These are phyloP conservation scores for Chenopodium album DNA, from an alignment of 148 eudicot species.

Conservation along the genomic window DNA sequence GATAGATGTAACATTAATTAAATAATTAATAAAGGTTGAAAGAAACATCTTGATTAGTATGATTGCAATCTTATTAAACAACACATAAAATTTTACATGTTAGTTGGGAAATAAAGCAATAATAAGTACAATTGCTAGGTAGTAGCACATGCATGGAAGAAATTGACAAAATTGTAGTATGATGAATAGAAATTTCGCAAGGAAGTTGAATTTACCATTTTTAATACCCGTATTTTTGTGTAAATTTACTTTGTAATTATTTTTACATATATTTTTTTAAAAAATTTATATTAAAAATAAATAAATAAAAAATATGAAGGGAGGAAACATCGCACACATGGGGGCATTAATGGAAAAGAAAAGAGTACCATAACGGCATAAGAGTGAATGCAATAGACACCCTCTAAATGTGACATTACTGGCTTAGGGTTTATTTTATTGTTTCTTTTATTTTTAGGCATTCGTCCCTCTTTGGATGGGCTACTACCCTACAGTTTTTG, in stretches of 20 bases:
- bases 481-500: too few relatives aligned
- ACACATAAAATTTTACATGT: background rate
- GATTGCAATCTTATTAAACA: too few relatives aligned
- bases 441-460: too few relatives aligned
- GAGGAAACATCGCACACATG: conserved; percentile 30
- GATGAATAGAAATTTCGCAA: background rate
- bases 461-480: too few relatives aligned
- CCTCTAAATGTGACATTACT: conserved; percentile 4
- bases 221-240: too few relatives aligned
- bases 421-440: background rate
- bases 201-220: background rate
- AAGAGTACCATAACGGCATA: conserved; percentile 34
- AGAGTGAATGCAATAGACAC: conserved; percentile 5
- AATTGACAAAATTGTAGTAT: background rate
- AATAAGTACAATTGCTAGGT: background rate
- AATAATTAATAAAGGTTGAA: too few relatives aligned
- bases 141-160: background rate
- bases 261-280: too few relatives aligned
- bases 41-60: too few relatives aligned
- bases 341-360: conserved; percentile 26
- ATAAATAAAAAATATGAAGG: background rate
- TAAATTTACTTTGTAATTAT: too few relatives aligned
- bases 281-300: too few relatives aligned
- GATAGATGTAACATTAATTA: too few relatives aligned
- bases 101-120: background rate